Base-by-base conservation (phyloP, 108 stramenopile genomes). In the Cyclotella choctawhatcheeana region DNA sequence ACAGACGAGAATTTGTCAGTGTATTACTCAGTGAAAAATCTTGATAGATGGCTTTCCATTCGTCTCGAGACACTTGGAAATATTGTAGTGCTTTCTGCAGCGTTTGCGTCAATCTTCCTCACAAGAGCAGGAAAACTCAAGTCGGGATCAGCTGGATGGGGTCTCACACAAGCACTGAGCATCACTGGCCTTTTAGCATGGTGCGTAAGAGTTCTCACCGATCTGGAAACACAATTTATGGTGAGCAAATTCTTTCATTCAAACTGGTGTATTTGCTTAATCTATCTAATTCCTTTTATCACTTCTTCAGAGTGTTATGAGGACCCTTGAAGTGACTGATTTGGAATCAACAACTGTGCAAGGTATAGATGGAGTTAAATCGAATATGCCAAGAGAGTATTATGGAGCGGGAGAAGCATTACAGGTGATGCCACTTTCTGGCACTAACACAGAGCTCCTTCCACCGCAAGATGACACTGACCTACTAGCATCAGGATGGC, bases 71-170 rank as follows among this genome's bases (percentile, higher is more conserved):
- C 37, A 40, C 37, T 66, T 66, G 85, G 13, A 56, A 44, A 37
- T n/a, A 44, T 48, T 82, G 94, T 37, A 89, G 94, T 24, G 89
- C 92, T 62, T 55, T 68, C 25, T 20, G 27, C 92, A 5, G 83
- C 90, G 37, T 58, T 97, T 8, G 85, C 86, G 56, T 72, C 91
- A 1, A 95, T 97, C 16, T 54, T 89, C 24, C 22, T 21, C 12
- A 22, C 50, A 18, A 70, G 67, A 2, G 83, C 79, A 10, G 79
- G 93, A 62, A 82, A 83, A 37, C 21, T 56, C 16, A 91, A 90
- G 67, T 97, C 96, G 0, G 96, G 96, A n/a, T 61, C 96, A n/a
- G 97, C 96, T 13, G 99, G 97, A 14, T 82, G 98, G 27, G 79
- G 94, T 10, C 89, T 99, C 27, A 92, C 93, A 14, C 98, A 91